Conservation (phyloP, 139 green algal species). For the Dunaliella primolecta region DNA sequence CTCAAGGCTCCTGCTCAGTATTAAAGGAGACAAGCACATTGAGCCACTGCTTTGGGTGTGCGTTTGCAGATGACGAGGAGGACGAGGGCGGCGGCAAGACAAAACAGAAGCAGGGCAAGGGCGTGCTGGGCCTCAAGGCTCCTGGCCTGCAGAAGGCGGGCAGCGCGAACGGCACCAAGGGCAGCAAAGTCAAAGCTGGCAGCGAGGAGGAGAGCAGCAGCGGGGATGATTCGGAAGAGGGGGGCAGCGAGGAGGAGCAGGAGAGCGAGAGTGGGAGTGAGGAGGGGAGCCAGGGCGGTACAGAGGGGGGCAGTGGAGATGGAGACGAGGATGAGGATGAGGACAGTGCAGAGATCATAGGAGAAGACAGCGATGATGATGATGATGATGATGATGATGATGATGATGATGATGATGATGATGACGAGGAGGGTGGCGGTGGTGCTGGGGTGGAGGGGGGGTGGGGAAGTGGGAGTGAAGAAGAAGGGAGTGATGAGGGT, state of each 20-base stretch:
- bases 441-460: neutral
- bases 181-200: neutral
- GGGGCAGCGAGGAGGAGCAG: constrained; percentile 5
- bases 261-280: neutral
- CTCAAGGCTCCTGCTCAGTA: too few species aligned
- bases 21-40: too few species aligned
- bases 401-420: neutral
- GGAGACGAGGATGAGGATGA: neutral
- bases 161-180: neutral
- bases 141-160: neutral
- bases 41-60: too few species aligned
- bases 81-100: neutral
- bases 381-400: neutral
- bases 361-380: neutral
- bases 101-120: neutral
- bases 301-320: neutral
- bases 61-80: neutral
- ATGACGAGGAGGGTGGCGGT: neutral
- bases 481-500: neutral
- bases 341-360: neutral
- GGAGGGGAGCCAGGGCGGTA: neutral
- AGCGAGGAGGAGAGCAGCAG: neutral
- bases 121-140: neutral
- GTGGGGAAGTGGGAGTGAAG: neutral
- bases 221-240: neutral